Base-by-base conservation (phyloP, 2,329 filamentous ascomycete species). In the Furcasterigmium sp. region DNA sequence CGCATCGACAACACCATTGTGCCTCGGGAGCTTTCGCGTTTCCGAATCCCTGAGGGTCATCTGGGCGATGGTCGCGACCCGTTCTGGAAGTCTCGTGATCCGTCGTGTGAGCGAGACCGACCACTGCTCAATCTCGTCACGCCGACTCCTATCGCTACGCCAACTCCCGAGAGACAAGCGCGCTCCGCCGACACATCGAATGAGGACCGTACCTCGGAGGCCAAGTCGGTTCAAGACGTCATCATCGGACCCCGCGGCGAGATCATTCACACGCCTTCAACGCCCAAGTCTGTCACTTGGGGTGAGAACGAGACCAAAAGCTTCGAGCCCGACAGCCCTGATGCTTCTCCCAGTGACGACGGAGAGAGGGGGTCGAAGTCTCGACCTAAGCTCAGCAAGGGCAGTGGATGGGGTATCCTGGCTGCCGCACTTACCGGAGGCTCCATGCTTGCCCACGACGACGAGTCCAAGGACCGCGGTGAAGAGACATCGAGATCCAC, bases 251-350 rank as follows among this genome's bases (percentile, higher is more conserved):
- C 69, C 18, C 64, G 60, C 36, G 67, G 67, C 10, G 70, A 76
- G 41, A 56, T 68, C 28, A 55, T 70, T 10, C 60, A 68, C 44
- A 62, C 61, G 41, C 59, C 66, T 19, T 65, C 70, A 25, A 64
- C 65, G 7, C 68, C 76, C 7, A 83, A 82, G 51, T 72, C 65
- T 34, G 81, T 85, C 5, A 80, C 72, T 11, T 85, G 80, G 81
- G 82, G 79, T 10, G 68, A 81, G 46, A 82, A 82, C 49, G 71
- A 81, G 54, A 83, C 75, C 4, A 79, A 83, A 56, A 75, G 78
- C 46, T 85, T 80, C 47, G 76, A 82, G 39, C 70, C 77, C 10
- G 76, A 79, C 46, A 82, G 74, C 41, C 76, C 80, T 7, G 75
- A 77, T 36, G 53, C 46, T 9, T 41, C 53, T n/a, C 62, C 56